phyloP scores from a whole-genome alignment of 139 green algal genomes.

The Coccomyxa sp. region DNA sequence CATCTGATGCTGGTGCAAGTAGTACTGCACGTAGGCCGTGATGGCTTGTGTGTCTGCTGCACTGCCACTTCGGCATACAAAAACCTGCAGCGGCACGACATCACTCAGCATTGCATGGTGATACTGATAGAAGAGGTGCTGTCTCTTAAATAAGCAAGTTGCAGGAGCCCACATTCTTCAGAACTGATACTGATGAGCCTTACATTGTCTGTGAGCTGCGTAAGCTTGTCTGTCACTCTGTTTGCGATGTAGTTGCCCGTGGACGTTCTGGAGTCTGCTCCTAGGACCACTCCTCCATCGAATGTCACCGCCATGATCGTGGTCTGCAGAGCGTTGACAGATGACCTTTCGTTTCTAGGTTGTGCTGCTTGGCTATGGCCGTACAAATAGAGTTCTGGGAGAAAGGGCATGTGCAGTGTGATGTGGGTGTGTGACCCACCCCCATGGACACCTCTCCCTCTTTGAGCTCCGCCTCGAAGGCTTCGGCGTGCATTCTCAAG shows the following conservation, averaged over 20 bases:
- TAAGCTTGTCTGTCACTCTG: slow-evolving; percentile 94
- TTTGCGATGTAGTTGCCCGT: slow-evolving; percentile 93
- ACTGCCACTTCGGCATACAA: slow-evolving; percentile 70
- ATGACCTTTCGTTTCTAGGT: not conserved
- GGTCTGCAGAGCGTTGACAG: slow-evolving; percentile 44
- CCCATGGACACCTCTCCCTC: slow-evolving; percentile 20
- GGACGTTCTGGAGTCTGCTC: slow-evolving; percentile 81
- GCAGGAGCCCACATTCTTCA: not conserved
- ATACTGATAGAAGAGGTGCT: slow-evolving; percentile 18
- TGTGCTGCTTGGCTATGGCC: not conserved
- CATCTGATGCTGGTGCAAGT: slow-evolving; percentile 63
- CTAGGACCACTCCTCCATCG: slow-evolving; percentile 89
- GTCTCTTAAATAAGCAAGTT: not conserved
- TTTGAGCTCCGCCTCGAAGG: slow-evolving; percentile 8
- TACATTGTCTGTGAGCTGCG: slow-evolving; percentile 20
- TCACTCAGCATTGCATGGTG: slow-evolving; percentile 24
- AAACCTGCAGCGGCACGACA: slow-evolving; percentile 36
- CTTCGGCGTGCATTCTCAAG: not conserved
- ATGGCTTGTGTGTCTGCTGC: slow-evolving; percentile 89
- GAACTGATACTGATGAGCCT: not conserved
- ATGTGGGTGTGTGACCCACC: not conserved
- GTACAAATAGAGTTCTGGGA: not conserved
- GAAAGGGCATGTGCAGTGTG: not conserved
- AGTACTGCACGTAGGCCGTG: slow-evolving; percentile 68
- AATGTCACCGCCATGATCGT: slow-evolving; percentile 91